Evolutionary conservation across 352 stramenopile genomes (phyloP).

Genomic region (Globisporangium nagaii): DNA sequence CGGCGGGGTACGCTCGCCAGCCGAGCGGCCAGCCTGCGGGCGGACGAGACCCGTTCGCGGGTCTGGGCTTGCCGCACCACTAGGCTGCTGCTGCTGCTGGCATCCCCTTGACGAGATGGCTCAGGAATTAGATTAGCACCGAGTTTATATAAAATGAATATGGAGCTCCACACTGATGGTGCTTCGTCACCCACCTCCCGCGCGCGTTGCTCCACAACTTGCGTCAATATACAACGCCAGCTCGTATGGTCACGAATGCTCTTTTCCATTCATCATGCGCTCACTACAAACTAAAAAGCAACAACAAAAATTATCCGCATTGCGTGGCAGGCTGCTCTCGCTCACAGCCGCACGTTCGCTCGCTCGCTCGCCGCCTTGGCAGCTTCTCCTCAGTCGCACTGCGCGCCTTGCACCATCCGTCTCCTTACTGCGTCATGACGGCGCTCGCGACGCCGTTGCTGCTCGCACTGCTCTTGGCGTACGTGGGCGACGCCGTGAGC

Average conservation of each 20-base stretch:
- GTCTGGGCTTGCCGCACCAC: constrained; percentile 54
- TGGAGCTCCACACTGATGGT: no score
- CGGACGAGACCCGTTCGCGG: constrained; percentile 67
- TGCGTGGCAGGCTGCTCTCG: constrained; percentile 7
- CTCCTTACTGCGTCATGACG: constrained; percentile 25
- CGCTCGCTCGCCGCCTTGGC: not conserved
- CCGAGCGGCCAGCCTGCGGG: constrained; percentile 10
- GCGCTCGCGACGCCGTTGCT: constrained; percentile 10
- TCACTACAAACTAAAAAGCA: not conserved
- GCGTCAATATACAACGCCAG: not conserved
- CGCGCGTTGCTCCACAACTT: no score
- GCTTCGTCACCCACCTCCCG: no score
- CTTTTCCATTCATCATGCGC: constrained; percentile 7
- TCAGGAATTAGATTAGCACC: not conserved
- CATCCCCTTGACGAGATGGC: not conserved
- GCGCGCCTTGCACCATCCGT: not conserved
- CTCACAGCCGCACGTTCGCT: no score
- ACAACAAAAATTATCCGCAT: not conserved
- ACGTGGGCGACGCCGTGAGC: constrained; percentile 12
- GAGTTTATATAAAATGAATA: no score
- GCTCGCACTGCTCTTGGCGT: constrained; percentile 4
- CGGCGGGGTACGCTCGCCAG: not conserved
- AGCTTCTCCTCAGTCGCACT: not conserved
- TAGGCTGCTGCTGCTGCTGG: no score
- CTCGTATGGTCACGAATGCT: no score